Conservation (phyloP, 164 flowering plant species). For the Akebia trifoliata region DNA sequence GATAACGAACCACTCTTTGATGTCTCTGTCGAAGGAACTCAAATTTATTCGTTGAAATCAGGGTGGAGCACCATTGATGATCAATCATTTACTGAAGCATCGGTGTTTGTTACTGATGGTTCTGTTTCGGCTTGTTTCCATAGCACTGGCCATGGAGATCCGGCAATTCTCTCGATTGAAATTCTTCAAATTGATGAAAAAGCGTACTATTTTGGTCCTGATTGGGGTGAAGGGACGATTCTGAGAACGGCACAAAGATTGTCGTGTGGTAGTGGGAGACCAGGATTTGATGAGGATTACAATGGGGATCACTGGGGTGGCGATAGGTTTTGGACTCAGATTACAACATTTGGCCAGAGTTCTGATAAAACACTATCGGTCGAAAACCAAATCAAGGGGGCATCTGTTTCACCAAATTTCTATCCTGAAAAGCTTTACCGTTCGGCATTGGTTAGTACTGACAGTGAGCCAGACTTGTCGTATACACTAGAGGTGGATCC, state of each 20-base stretch:
- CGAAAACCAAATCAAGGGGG: conserved; percentile 39
- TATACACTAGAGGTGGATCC: conserved; percentile 84
- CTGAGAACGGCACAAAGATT: conserved; percentile 66
- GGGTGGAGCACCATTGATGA: conserved; percentile 80
- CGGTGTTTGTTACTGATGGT: conserved; percentile 59
- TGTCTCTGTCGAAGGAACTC: conserved; percentile 85
- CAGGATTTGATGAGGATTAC: conserved; percentile 73
- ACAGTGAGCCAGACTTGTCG: conserved; percentile 50
- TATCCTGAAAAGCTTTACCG: conserved; percentile 79
- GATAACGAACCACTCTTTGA: conserved; percentile 84
- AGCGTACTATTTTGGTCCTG: conserved; percentile 61
- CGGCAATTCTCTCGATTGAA: conserved; percentile 82
- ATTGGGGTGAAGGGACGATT: conserved; percentile 58
- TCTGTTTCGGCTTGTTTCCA: conserved; percentile 84
- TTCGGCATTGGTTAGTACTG: conserved; percentile 67
- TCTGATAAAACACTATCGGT: conserved; percentile 44
- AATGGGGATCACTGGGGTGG: conserved; percentile 85
- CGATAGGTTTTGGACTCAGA: conserved; percentile 74
- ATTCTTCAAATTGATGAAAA: conserved; percentile 78
- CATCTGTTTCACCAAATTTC: conserved; percentile 70
- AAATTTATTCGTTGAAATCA: conserved; percentile 54
- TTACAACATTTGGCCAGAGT: conserved; percentile 45
- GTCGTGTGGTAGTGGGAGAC: conserved; percentile 49
- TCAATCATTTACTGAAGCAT: conserved; percentile 70
- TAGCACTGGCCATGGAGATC: conserved; percentile 98